Conservation (phyloP, 345 rosid genomes). For the Arabidopsis arenosa region DNA sequence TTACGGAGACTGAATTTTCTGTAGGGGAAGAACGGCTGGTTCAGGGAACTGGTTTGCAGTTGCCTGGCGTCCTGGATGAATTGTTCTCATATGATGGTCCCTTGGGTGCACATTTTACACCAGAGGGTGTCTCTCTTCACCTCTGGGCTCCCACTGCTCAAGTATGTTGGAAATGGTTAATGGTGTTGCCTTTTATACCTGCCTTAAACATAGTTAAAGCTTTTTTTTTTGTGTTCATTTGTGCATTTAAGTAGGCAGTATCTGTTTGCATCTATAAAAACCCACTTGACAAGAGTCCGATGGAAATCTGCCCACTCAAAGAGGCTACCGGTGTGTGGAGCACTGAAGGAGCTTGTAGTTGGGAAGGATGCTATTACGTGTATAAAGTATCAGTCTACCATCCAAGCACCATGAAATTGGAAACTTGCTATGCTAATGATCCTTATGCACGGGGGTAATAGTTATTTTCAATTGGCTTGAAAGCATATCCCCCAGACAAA, state of each 20-base stretch:
- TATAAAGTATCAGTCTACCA: constrained; percentile 86
- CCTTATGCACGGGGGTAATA: constrained; percentile 95
- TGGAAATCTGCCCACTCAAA: constrained; percentile 56
- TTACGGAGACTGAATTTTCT: constrained; percentile 21
- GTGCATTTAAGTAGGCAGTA: constrained; percentile 63
- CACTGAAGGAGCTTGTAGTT: constrained; percentile 58
- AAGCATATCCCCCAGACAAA: not conserved
- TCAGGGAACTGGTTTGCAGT: constrained; percentile 79
- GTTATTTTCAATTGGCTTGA: constrained; percentile 44
- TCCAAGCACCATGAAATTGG: constrained; percentile 72
- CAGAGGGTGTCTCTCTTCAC: constrained; percentile 62
- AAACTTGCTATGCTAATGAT: constrained; percentile 89
- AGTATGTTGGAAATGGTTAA: constrained; percentile 46
- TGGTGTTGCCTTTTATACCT: not conserved
- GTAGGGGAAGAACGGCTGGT: constrained; percentile 66
- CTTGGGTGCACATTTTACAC: constrained; percentile 75
- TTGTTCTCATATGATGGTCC: constrained; percentile 86
- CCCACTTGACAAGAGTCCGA: constrained; percentile 52
- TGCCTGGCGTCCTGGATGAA: constrained; percentile 85
- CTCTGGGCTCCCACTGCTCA: constrained; percentile 98
- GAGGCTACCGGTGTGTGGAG: constrained; percentile 87
- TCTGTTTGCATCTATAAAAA: constrained; percentile 59
- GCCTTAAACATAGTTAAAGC: not conserved
- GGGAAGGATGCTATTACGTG: constrained; percentile 89
- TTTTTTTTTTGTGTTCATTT: constrained; percentile 39